phyloP scores from a whole-genome alignment of 805 yeast species.

The Komagataella mondaviorum region DNA sequence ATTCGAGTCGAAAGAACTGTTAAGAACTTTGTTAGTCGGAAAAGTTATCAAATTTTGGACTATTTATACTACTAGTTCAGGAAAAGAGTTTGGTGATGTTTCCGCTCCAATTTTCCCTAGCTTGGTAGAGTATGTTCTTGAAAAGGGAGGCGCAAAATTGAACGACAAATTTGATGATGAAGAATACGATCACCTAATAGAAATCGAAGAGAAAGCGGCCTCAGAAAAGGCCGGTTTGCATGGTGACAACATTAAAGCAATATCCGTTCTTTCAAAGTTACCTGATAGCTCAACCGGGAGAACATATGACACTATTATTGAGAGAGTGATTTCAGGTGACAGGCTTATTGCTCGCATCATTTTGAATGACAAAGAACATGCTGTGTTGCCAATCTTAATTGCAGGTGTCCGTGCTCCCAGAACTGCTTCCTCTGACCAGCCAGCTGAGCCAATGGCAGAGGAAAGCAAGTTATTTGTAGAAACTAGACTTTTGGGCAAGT shows the following conservation, averaged over 20 bases:
- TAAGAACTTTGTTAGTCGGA: conserved; percentile 52
- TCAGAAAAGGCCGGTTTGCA: conserved; percentile 43
- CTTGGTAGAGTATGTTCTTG: conserved; percentile 39
- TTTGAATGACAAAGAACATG: conserved; percentile 35
- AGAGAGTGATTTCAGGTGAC: conserved; percentile 70
- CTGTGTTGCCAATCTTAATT: conserved; percentile 42
- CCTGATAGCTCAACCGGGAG: conserved; percentile 19
- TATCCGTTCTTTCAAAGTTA: conserved; percentile 14
- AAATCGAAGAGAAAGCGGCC: conserved; percentile 36
- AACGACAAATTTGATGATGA: conserved; percentile 29
- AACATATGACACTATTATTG: conserved; percentile 48
- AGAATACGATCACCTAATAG: conserved; percentile 27
- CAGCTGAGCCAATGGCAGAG: conserved; percentile 49
- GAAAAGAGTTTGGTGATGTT: conserved; percentile 62
- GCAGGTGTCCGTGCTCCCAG: conserved; percentile 72
- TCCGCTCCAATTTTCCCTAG: conserved; percentile 50
- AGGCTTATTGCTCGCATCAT: conserved; percentile 49
- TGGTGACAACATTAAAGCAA: conserved; percentile 16
- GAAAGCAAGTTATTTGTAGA: conserved; percentile 56
- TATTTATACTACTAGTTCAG: conserved; percentile 35
- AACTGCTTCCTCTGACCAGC: conserved; percentile 31
- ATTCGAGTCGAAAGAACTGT: conserved; percentile 45
- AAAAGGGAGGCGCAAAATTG: conserved; percentile 48
- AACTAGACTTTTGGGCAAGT: conserved; percentile 45
- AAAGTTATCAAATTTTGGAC: conserved; percentile 49